Percentiles rank a stretch among this genome's conserved stretches.
Conservation (phyloP, 306 rosid species). For the Fragaria ananassa region DNA sequence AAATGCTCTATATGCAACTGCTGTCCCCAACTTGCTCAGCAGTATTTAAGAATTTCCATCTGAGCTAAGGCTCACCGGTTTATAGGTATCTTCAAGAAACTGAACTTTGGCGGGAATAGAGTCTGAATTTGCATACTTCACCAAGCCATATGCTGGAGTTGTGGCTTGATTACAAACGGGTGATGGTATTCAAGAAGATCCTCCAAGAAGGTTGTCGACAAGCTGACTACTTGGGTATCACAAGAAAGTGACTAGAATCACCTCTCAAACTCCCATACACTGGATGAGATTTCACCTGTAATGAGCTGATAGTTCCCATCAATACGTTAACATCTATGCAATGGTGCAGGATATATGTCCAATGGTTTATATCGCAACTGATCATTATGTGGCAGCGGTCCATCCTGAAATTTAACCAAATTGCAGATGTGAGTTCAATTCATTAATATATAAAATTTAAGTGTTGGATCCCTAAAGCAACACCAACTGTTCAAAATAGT, state of each 20-base stretch:
- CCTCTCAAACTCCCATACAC: neutral
- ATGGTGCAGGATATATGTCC: conserved; percentile 75
- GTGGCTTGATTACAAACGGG: neutral
- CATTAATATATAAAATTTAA: neutral
- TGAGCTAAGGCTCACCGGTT: neutral
- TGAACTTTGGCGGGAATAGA: neutral
- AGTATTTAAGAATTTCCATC: conserved; percentile 2
- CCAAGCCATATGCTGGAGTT: neutral
- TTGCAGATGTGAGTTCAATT: neutral
- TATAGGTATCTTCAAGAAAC: neutral
- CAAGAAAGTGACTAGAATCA: neutral
- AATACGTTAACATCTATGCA: conserved; percentile 67
- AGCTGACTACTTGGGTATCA: neutral
- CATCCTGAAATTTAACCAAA: conserved; percentile 49
- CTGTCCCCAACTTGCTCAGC: neutral
- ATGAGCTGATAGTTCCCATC: conserved; percentile 23
- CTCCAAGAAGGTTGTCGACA: neutral
- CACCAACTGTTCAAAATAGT: neutral
- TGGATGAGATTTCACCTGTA: neutral
- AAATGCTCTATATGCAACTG: neutral
- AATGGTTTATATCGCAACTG: conserved; percentile 46
- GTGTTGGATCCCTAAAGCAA: neutral
- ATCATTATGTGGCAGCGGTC: conserved; percentile 69
- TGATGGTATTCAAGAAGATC: neutral
- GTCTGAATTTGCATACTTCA: conserved; percentile 1